phyloP scores from a whole-genome alignment of 1,139 yeast genomes.

The Suhomyces guaymorum region DNA sequence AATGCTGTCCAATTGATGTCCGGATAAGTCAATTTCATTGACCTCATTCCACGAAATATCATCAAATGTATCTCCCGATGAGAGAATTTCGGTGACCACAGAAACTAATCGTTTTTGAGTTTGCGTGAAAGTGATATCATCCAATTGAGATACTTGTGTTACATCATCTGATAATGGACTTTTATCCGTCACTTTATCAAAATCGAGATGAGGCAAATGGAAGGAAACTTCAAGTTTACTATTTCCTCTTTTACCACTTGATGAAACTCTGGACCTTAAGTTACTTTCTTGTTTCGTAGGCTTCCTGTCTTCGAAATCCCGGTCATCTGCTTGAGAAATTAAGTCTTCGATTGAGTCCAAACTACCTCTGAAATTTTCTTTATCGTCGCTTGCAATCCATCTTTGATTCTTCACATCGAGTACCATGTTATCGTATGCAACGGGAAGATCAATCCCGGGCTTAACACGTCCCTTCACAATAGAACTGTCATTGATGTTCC shows the following conservation, averaged over 20 bases:
- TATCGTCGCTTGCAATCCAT: conserved; percentile 36
- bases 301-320: conserved; percentile 8
- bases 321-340: conserved; percentile 23
- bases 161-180: conserved; percentile 33
- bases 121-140: conserved; percentile 52
- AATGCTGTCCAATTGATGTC: conserved; percentile 37
- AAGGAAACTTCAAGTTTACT: conserved; percentile 44
- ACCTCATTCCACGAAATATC: conserved; percentile 47
- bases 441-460: conserved; percentile 40
- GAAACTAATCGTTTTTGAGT: conserved; percentile 47
- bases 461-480: conserved; percentile 32
- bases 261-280: conserved; percentile 3
- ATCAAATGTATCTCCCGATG: conserved; percentile 24
- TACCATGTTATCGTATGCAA: conserved; percentile 41
- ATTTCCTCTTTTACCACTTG: conserved; percentile 15
- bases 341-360: conserved; percentile 50
- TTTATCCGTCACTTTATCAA: conserved; percentile 15
- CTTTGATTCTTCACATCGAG: conserved; percentile 38
- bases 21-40: conserved; percentile 36
- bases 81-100: conserved; percentile 47
- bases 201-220: conserved; percentile 34
- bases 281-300: conserved; percentile 4
- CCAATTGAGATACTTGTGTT: conserved; percentile 44
- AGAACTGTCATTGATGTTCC: conserved; percentile 13
- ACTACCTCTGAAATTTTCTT: conserved; percentile 33